phyloP scores from a whole-genome alignment of 2,329 filamentous ascomycete species.

The Aspergillus amoenus region DNA sequence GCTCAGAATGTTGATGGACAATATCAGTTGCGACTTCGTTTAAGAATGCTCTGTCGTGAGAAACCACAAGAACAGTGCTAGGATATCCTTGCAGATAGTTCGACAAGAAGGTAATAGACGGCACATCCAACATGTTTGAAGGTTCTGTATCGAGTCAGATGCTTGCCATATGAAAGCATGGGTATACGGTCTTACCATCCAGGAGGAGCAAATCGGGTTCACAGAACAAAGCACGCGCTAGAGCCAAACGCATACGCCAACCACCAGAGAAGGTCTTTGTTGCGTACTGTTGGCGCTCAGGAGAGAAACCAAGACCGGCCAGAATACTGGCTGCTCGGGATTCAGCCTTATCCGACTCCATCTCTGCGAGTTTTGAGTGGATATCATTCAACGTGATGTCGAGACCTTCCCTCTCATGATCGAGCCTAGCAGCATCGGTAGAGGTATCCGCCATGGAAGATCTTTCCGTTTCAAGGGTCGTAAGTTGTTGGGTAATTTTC shows the following conservation, averaged over 20 bases:
- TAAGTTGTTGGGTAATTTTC: slow-evolving; percentile 75
- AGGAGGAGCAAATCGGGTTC: slow-evolving; percentile 94
- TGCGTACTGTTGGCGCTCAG: slow-evolving; percentile 85
- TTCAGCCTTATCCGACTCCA: slow-evolving; percentile 99
- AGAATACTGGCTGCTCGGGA: slow-evolving; percentile 93
- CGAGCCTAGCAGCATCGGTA: slow-evolving; percentile 78
- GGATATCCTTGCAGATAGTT: slow-evolving; percentile 94
- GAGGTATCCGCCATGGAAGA: slow-evolving; percentile 86
- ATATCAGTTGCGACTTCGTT: slow-evolving; percentile 99
- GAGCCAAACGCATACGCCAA: slow-evolving; percentile 97
- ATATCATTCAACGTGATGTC: slow-evolving; percentile 90
- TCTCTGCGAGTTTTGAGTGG: slow-evolving; percentile 87
- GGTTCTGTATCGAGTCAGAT: slow-evolving; percentile 62
- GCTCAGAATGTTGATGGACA: slow-evolving; percentile 95
- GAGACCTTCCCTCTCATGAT: slow-evolving; percentile 83
- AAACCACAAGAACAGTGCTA: slow-evolving; percentile 92
- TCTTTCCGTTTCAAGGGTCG: slow-evolving; percentile 74
- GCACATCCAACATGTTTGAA: slow-evolving; percentile 99
- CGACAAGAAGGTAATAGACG: slow-evolving; percentile 97
- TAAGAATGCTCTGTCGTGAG: slow-evolving; percentile 97
- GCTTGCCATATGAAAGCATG: background rate
- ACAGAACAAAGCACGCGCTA: slow-evolving; percentile 94
- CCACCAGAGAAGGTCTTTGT: slow-evolving; percentile 99
- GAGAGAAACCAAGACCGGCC: slow-evolving; percentile 92
- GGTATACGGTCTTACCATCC: slow-evolving; percentile 54